Conservation (phyloP, 306 rosid genomes). For the Urtica urens region DNA sequence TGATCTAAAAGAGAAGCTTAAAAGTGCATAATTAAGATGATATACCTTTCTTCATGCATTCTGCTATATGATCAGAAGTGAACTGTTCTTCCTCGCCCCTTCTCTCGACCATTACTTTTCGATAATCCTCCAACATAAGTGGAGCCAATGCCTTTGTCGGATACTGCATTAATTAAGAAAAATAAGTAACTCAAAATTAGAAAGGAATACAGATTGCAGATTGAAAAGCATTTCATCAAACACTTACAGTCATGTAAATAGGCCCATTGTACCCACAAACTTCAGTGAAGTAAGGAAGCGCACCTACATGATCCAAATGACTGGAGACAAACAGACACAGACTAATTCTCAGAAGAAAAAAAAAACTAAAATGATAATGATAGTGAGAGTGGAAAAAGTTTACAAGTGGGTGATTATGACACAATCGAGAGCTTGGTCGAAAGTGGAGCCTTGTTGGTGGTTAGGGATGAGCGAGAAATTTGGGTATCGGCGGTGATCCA, state of each 20-base stretch:
- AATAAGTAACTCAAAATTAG: no score
- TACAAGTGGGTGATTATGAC: slow-evolving; percentile 87
- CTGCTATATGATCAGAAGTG: slow-evolving; percentile 48
- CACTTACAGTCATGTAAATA: slow-evolving; percentile 83
- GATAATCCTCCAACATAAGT: slow-evolving; percentile 75
- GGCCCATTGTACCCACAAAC: slow-evolving; percentile 84
- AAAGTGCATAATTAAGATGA: no score
- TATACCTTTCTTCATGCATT: slow-evolving; percentile 87
- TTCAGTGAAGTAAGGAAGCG: slow-evolving; percentile 76
- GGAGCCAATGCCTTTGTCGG: slow-evolving; percentile 95
- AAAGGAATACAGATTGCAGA: no score
- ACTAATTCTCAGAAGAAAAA: neutral
- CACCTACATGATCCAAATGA: slow-evolving; percentile 89
- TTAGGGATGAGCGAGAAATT: slow-evolving; percentile 54
- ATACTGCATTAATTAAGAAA: slow-evolving; percentile 35
- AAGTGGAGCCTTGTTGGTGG: slow-evolving; percentile 12
- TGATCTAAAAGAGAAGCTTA: no score
- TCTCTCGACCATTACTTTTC: slow-evolving; percentile 85
- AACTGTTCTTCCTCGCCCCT: slow-evolving; percentile 85
- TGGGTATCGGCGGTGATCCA: slow-evolving; percentile 68
- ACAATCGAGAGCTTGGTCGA: slow-evolving; percentile 46
- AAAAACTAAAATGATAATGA: neutral
- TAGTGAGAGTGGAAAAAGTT: neutral
- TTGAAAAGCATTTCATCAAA: slow-evolving; percentile 36
- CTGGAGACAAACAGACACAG: slow-evolving; percentile 18